Base-by-base conservation (phyloP, 2,329 filamentous ascomycete species). In the Talaromyces islandicus region DNA sequence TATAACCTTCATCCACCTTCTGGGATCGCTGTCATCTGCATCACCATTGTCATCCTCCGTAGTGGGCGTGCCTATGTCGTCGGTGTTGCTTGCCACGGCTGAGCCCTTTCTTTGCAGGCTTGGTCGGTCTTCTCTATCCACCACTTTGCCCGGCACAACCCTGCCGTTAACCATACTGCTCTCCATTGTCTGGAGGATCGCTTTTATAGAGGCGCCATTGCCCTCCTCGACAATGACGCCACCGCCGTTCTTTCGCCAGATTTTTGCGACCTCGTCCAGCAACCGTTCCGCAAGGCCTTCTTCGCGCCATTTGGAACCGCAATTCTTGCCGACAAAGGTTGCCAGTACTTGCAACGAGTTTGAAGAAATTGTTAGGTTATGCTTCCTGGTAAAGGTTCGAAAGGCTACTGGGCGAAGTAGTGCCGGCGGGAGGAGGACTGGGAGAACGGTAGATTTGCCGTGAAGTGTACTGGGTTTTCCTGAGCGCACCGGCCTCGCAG, bases 311-410 rank as follows among this genome's bases (percentile, higher is more conserved):
- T 88, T 91, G 60, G 92, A 92, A 35, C 94, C 94, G 73, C 94
- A 99, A 74, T 96, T 89, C 67, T 90, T 88, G 11, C 94, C 95
- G 57, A 99, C 89, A 73, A 99, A 99, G 1, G 85, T 83, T 21
- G 94, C 92, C 32, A 99, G 82, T 53, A 90, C 85, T 73, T 93
- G 88, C 5, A 99, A 80, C 0, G 94, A 91, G 0, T 92, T 86
- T 0, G 93, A 94, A 7, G 90, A 92, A 57, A 99, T 85, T 0
- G 92, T 97, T 59, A 99, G 81, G 67, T 93, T 95, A 77, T 99
- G 91, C 71, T 97, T 99, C 75, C 97, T 97, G 1, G 94, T 99
- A 66, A 99, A 96, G 0, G 91, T 95, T 53, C 94, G 87, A 71
- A 99, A 97, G 9, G 94, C 95, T 21, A 97, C 82, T 2, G 94